Conservation (phyloP, 2,329 filamentous ascomycete genomes). For the Metarhizium sp. region DNA sequence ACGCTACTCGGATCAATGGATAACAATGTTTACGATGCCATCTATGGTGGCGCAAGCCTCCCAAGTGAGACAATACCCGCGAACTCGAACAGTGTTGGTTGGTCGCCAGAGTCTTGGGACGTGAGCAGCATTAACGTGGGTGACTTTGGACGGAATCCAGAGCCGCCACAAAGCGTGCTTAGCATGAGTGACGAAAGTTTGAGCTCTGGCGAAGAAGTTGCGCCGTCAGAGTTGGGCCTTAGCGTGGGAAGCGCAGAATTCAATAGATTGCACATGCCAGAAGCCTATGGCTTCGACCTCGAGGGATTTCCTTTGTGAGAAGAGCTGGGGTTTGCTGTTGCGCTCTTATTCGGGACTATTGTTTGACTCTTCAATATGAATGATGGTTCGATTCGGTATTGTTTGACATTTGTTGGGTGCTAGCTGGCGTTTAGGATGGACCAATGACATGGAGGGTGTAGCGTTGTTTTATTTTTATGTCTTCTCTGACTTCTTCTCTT, state of each 20-base stretch:
- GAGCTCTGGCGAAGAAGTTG: slow-evolving; percentile 44
- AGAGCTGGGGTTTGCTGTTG: background rate
- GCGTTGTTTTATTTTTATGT: too few relatives aligned
- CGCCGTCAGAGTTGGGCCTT: slow-evolving; percentile 35
- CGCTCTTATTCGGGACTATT: background rate
- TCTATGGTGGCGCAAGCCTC: slow-evolving; percentile 58
- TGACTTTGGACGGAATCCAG: slow-evolving; percentile 34
- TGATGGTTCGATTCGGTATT: too few relatives aligned
- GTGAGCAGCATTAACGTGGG: slow-evolving; percentile 39
- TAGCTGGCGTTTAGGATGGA: background rate
- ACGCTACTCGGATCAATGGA: slow-evolving; percentile 71
- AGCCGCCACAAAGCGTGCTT: slow-evolving; percentile 41
- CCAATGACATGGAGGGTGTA: background rate
- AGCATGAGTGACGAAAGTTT: slow-evolving; percentile 50
- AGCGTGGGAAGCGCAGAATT: slow-evolving; percentile 28
- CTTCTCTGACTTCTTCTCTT: too few relatives aligned
- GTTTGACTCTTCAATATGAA: background rate
- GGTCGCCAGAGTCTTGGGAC: slow-evolving; percentile 51
- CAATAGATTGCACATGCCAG: slow-evolving; percentile 15
- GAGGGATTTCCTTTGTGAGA: background rate
- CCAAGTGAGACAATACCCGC: slow-evolving; percentile 34
- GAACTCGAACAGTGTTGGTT: slow-evolving; percentile 30
- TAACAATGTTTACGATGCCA: slow-evolving; percentile 76
- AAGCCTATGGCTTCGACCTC: slow-evolving; percentile 1
- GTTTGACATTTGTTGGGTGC: too few relatives aligned